Percentiles rank a stretch among this genome's conserved stretches.
These are phyloP conservation scores for Nothophaeocryptopus gaeumannii DNA, from an alignment of 2,329 filamentous ascomycete species.

Conservation along the genomic window DNA sequence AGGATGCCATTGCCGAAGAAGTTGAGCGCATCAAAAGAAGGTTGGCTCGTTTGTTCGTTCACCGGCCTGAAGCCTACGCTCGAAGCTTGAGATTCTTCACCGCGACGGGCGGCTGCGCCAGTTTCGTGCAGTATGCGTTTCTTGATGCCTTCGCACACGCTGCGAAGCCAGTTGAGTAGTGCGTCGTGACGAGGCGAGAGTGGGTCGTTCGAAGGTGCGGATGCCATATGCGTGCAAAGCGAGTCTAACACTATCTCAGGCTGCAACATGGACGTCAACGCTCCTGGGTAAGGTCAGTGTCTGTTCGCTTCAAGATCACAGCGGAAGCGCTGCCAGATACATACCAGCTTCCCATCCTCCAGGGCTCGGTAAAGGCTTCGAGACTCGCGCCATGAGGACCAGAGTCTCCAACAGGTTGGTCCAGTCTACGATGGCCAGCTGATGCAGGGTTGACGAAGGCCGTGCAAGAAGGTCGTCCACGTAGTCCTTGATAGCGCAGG, in stretches of 20 bases:
- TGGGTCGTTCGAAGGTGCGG: conserved; percentile 21
- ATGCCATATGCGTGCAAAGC: conserved; percentile 20
- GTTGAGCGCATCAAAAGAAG: neutral
- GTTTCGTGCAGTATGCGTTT: conserved; percentile 12
- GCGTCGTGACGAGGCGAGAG: conserved; percentile 21
- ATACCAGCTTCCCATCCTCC: conserved; percentile 24
- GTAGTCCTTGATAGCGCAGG: conserved; percentile 29
- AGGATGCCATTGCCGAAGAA: conserved; percentile 20
- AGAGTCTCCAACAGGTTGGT: conserved; percentile 26
- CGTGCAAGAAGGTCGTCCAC: conserved; percentile 27
- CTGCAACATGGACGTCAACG: conserved; percentile 27
- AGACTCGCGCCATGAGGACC: conserved; percentile 23
- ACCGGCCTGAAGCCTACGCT: conserved; percentile 5
- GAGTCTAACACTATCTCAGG: conserved; percentile 22
- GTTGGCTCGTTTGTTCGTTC: neutral
- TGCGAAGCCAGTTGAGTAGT: conserved; percentile 16
- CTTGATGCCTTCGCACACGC: conserved; percentile 24
- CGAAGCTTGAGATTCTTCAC: conserved; percentile 1
- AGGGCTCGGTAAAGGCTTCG: conserved; percentile 13
- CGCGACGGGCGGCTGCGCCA: conserved; percentile 3
- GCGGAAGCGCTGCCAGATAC: too few relatives aligned
- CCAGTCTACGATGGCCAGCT: conserved; percentile 27
- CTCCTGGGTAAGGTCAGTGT: conserved; percentile 7
- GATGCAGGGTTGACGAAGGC: conserved; percentile 24
- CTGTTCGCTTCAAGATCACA: too few relatives aligned